phyloP scores from a whole-genome alignment of 345 rosid genomes.

The Gossypium australe region DNA sequence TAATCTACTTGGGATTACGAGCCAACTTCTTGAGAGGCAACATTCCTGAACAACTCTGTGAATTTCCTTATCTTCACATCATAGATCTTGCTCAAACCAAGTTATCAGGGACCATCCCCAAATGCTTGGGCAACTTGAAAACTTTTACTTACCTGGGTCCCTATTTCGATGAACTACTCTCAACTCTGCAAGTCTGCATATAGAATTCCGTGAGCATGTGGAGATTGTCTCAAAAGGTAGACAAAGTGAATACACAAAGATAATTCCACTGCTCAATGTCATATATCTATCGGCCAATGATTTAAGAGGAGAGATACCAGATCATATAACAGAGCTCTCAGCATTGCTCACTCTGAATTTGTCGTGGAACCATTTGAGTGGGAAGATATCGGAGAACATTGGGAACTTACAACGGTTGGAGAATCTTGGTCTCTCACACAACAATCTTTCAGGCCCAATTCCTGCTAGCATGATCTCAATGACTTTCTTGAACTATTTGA shows the following conservation, averaged over 20 bases:
- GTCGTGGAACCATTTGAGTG: constrained; percentile 14
- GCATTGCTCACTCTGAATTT: constrained; percentile 15
- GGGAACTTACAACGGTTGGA: constrained; percentile 11
- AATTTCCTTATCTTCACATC: constrained; percentile 6
- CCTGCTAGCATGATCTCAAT: constrained; percentile 21
- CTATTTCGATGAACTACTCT: background rate
- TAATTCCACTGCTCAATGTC: background rate
- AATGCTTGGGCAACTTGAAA: constrained; percentile 1
- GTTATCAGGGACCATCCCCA: constrained; percentile 12
- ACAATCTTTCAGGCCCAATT: constrained; percentile 20
- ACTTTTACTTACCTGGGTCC: background rate
- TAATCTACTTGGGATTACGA: too few species aligned
- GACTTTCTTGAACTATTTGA: constrained; percentile 13
- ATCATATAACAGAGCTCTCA: constrained; percentile 18
- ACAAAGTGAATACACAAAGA: too few species aligned
- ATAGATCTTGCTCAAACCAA: constrained; percentile 15
- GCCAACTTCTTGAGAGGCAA: background rate
- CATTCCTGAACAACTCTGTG: constrained; percentile 20
- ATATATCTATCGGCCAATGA: constrained; percentile 23
- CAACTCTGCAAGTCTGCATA: background rate
- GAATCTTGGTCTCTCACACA: constrained; percentile 24
- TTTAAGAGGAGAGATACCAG: constrained; percentile 15
- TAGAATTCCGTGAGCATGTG: background rate
- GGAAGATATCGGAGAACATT: constrained; percentile 15
- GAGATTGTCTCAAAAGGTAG: background rate